Base-by-base conservation (phyloP, 345 rosid genomes). In the Sonneratia alba region DNA sequence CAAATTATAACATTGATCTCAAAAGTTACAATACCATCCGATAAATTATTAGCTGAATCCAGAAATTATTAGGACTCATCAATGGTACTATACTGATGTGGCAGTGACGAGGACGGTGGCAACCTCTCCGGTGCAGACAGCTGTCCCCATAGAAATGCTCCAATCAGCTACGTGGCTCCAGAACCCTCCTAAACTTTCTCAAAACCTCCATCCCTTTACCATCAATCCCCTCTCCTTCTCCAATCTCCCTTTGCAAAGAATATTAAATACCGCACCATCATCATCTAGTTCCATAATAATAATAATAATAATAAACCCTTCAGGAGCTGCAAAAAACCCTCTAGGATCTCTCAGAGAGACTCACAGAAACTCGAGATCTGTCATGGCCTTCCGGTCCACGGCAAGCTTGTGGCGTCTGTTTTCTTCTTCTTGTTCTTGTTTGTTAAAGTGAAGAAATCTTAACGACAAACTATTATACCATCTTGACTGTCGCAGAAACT, bases 351-450 rank as follows among this genome's bases (percentile, higher is more conserved):
- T 27, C 32, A 27, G 32, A 27, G 32, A 27, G 32, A 18, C 9
- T 37, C 57, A 34, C 49, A 53, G 27, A 14, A 47, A 1, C 14
- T 32, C 48, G 21, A 57, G 66, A 42, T 55, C 73, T 45, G 40
- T 12, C 75, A 83, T 84, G 91, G 83, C 85, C 0, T 73, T 57
- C 15, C 76, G 81, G 73, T 75, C 84, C 68, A 57, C 83, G 22
- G 87, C 84, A 81, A 27, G 32, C 1, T 27, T 27, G 32, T 27
- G 0, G 32, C 32, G 76, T 84, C 72, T 19, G 7, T 63, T 21
- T 2, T 24, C 9, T 16, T 68, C 27, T 2, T 37, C 10, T 8
- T 42, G 32, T 5, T 49, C 51, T 73, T 12, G 12, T 6, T 36
- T 48, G 15, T 7, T 24, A 11, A 1, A 73, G 24, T 34, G 11